phyloP scores from a whole-genome alignment of 352 stramenopile species.

The Pilasporangium apinafurcum region DNA sequence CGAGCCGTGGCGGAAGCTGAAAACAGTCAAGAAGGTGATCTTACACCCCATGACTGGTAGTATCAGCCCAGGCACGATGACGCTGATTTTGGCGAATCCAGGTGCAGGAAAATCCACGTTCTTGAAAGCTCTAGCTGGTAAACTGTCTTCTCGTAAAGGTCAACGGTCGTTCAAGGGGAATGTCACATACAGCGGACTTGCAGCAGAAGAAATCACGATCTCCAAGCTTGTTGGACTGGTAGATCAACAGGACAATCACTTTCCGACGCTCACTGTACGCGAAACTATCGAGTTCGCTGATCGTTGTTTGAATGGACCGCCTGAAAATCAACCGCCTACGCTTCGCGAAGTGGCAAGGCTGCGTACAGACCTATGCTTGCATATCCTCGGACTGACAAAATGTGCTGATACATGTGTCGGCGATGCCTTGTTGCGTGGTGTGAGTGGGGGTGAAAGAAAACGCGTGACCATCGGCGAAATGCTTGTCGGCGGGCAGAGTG shows the following conservation, averaged over 20 bases:
- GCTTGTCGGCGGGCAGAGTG: constrained; percentile 45
- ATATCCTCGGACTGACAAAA: constrained; percentile 61
- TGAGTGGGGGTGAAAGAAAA: constrained; percentile 82
- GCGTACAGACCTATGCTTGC: constrained; percentile 40
- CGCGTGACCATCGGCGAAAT: constrained; percentile 90
- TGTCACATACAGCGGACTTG: constrained; percentile 41
- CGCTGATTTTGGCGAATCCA: constrained; percentile 55
- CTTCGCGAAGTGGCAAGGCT: constrained; percentile 43
- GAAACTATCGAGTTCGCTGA: constrained; percentile 94
- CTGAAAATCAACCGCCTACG: constrained; percentile 29
- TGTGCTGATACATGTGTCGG: constrained; percentile 80
- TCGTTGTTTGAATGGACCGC: constrained; percentile 61
- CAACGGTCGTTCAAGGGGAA: constrained; percentile 22
- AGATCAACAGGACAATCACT: constrained; percentile 79
- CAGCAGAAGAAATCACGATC: constrained; percentile 35
- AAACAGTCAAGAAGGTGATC: constrained; percentile 23
- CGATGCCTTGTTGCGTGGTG: constrained; percentile 73
- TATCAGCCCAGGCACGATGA: constrained; percentile 55
- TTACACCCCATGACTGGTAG: constrained; percentile 65
- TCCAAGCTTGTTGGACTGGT: constrained; percentile 60
- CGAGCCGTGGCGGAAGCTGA: constrained; percentile 29
- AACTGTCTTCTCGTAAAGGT: constrained; percentile 29
- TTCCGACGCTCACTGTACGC: constrained; percentile 85
- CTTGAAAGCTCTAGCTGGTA: constrained; percentile 49
- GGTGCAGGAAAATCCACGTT: constrained; percentile 62